These are phyloP conservation scores for Trypanosomatidae sp. DNA, from an alignment of 208 protist genomes.

Conservation along the genomic window DNA sequence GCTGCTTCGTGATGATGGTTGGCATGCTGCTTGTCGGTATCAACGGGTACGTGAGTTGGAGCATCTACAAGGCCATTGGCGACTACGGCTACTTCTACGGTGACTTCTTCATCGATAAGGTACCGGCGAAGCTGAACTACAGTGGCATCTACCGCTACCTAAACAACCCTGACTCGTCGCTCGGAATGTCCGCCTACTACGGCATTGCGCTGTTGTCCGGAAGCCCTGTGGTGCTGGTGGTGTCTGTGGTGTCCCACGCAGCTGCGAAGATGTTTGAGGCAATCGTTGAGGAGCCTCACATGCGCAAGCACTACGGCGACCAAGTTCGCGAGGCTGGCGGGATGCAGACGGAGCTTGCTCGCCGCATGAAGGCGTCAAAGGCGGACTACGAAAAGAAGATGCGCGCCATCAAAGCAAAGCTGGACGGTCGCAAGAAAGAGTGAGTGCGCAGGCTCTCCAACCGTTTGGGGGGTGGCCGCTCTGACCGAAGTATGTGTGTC, in stretches of 20 bases:
- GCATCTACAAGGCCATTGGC: slow-evolving; percentile 88
- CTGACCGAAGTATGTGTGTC: neutral
- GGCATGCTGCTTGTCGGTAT: slow-evolving; percentile 70
- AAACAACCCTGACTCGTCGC: slow-evolving; percentile 92
- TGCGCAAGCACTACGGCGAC: slow-evolving; percentile 49
- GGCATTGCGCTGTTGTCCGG: slow-evolving; percentile 88
- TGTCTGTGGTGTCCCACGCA: slow-evolving; percentile 80
- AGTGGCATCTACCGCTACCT: slow-evolving; percentile 94
- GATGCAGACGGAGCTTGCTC: slow-evolving; percentile 55
- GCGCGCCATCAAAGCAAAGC: slow-evolving; percentile 27
- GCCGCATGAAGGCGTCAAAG: slow-evolving; percentile 36
- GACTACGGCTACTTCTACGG: slow-evolving; percentile 96
- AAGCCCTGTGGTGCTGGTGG: slow-evolving; percentile 58
- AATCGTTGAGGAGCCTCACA: slow-evolving; percentile 83
- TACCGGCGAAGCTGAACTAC: slow-evolving; percentile 84
- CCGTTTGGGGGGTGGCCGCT: neutral
- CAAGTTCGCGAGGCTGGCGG: slow-evolving; percentile 54
- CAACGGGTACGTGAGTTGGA: slow-evolving; percentile 81
- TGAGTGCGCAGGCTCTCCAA: neutral
- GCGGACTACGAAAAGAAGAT: slow-evolving; percentile 46
- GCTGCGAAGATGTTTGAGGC: slow-evolving; percentile 81
- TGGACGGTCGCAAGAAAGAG: slow-evolving; percentile 34
- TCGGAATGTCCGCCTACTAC: slow-evolving; percentile 91
- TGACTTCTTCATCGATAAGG: slow-evolving; percentile 81
- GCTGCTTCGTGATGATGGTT: slow-evolving; percentile 51